Percentiles rank a stretch among this genome's conserved stretches.
Conservation (phyloP, 2,329 filamentous ascomycete species). For the Clarireedia paspali region DNA sequence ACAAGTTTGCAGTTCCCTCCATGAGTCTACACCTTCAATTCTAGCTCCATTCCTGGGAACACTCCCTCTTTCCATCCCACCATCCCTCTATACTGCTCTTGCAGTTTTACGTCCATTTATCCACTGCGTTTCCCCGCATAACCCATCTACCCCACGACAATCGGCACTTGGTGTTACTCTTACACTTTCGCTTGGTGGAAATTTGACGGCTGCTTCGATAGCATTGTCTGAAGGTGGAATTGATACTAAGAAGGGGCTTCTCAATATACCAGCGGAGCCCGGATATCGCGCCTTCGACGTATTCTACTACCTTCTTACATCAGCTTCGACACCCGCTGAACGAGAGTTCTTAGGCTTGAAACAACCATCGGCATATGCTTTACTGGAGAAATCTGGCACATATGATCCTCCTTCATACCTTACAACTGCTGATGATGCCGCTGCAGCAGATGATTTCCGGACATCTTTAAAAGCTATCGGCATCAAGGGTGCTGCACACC, state of each 20-base stretch:
- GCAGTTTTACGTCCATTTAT: slow-evolving; percentile 80
- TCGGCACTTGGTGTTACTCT: slow-evolving; percentile 74
- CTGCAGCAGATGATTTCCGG: slow-evolving; percentile 88
- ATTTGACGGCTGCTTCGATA: slow-evolving; percentile 65
- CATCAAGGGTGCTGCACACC: slow-evolving; percentile 77
- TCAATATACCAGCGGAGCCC: slow-evolving; percentile 69
- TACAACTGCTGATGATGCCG: slow-evolving; percentile 85
- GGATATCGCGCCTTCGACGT: slow-evolving; percentile 94
- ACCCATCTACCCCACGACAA: slow-evolving; percentile 76
- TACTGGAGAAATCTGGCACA: slow-evolving; percentile 77
- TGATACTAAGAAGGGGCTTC: slow-evolving; percentile 70
- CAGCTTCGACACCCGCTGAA: slow-evolving; percentile 82
- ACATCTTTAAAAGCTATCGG: slow-evolving; percentile 82
- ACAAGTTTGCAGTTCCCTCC: slow-evolving; percentile 59
- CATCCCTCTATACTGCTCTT: slow-evolving; percentile 68
- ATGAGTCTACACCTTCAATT: slow-evolving; percentile 80
- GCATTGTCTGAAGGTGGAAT: slow-evolving; percentile 82
- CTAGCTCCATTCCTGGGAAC: slow-evolving; percentile 73
- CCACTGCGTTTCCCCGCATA: slow-evolving; percentile 78
- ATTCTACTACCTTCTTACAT: slow-evolving; percentile 92
- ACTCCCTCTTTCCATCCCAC: slow-evolving; percentile 72
- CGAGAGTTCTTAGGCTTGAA: slow-evolving; percentile 81
- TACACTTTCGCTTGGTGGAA: slow-evolving; percentile 73
- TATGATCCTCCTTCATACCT: slow-evolving; percentile 83
- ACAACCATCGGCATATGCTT: slow-evolving; percentile 64